phyloP scores from a whole-genome alignment of 306 rosid genomes.

The Cucurbita argyrosperma region DNA sequence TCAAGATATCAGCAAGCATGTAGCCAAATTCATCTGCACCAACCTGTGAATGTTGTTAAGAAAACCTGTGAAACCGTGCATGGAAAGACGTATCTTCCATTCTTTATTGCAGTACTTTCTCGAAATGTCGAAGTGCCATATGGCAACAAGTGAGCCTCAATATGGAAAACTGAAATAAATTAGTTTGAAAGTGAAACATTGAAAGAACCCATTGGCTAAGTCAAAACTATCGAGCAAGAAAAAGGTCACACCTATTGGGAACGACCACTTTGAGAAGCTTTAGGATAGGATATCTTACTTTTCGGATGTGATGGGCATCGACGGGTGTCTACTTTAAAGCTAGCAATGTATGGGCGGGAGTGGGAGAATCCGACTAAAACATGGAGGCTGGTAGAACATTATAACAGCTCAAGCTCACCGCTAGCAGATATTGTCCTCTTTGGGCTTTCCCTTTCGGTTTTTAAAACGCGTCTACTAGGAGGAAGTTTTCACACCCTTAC shows the following conservation, averaged over 20 bases:
- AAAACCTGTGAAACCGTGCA: background rate
- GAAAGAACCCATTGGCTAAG: background rate
- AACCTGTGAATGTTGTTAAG: conserved; percentile 35
- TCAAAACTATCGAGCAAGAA: background rate
- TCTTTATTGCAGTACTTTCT: background rate
- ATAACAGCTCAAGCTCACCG: too few species aligned
- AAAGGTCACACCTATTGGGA: background rate
- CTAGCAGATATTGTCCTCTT: too few species aligned
- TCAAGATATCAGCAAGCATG: conserved; percentile 82
- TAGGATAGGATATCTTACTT: too few species aligned
- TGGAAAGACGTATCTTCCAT: background rate
- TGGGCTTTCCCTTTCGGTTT: too few species aligned
- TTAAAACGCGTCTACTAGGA: too few species aligned
- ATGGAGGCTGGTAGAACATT: background rate
- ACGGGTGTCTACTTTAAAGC: background rate
- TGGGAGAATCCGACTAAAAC: background rate
- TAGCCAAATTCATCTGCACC: conserved; percentile 98
- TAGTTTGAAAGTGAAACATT: background rate
- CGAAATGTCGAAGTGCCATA: background rate
- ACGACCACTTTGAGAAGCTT: background rate
- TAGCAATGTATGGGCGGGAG: background rate
- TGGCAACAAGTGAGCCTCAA: background rate
- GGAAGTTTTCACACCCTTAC: too few species aligned
- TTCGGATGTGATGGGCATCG: background rate
- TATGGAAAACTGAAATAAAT: background rate